Conservation (phyloP, 805 yeast genomes). For the Cyberlindnera mycetangii region DNA sequence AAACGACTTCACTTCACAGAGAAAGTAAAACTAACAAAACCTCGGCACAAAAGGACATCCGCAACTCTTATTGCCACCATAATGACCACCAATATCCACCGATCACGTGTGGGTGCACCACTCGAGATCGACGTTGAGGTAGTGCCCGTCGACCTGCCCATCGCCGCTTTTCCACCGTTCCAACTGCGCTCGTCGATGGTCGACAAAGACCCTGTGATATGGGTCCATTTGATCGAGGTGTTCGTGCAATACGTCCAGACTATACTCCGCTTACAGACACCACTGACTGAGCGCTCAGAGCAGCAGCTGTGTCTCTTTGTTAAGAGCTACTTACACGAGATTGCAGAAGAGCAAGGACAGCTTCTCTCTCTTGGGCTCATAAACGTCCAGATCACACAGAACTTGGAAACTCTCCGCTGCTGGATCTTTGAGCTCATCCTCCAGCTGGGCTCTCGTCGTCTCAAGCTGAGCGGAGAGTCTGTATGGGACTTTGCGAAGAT, state of each 20-base stretch:
- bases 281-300: constrained; percentile 49
- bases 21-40: not conserved
- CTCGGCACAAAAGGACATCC: not conserved
- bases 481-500: constrained; percentile 63
- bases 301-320: constrained; percentile 59
- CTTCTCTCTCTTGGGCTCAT: constrained; percentile 69
- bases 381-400: constrained; percentile 61
- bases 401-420: constrained; percentile 44
- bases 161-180: constrained; percentile 74
- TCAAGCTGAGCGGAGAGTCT: constrained; percentile 56
- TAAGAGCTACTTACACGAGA: constrained; percentile 56
- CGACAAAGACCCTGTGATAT: constrained; percentile 80
- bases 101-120: not conserved
- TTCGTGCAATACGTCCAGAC: constrained; percentile 52
- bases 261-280: constrained; percentile 33
- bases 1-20: not conserved
- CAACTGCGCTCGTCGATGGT: constrained; percentile 70
- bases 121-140: constrained; percentile 10
- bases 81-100: not conserved
- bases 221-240: constrained; percentile 69
- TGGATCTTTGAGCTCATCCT: constrained; percentile 47
- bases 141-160: constrained; percentile 42
- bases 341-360: constrained; percentile 56
- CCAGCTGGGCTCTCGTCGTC: constrained; percentile 49
- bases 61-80: not conserved